These are phyloP conservation scores for Globisporangium uncinulatum DNA, from an alignment of 352 stramenopile species.

Conservation along the genomic window DNA sequence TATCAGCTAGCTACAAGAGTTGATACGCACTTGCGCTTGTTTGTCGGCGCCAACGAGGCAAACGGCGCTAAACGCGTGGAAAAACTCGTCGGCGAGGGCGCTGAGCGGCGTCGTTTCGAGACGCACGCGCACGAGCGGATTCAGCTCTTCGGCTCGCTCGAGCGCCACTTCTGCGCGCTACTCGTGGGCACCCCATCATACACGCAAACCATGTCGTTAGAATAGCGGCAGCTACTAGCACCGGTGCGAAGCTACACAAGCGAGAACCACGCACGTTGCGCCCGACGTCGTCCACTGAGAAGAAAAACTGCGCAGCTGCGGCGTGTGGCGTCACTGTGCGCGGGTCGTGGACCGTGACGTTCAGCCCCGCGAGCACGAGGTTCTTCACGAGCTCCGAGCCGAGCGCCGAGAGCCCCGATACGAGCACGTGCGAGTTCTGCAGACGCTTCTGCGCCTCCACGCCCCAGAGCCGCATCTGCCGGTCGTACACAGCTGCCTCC, in stretches of 20 bases:
- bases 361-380: slow-evolving; percentile 94
- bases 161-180: slow-evolving; percentile 77
- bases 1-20: no score
- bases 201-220: background rate
- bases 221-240: background rate
- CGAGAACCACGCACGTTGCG: slow-evolving; percentile 45
- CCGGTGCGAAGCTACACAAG: background rate
- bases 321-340: slow-evolving; percentile 32
- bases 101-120: slow-evolving; percentile 62
- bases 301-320: slow-evolving; percentile 84
- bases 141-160: slow-evolving; percentile 90
- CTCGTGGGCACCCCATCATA: background rate
- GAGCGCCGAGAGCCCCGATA: slow-evolving; percentile 81
- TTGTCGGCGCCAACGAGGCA: slow-evolving; percentile 49
- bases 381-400: slow-evolving; percentile 96
- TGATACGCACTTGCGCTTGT: slow-evolving; percentile 26
- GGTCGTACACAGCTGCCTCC: slow-evolving; percentile 96
- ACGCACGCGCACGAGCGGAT: slow-evolving; percentile 88
- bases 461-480: slow-evolving; percentile 98
- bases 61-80: slow-evolving; percentile 87
- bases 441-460: slow-evolving; percentile 94
- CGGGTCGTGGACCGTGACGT: slow-evolving; percentile 90
- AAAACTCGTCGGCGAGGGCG: slow-evolving; percentile 57
- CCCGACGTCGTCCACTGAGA: slow-evolving; percentile 57
- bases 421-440: slow-evolving; percentile 83